Evolutionary conservation across 306 rosid genomes (phyloP), one percentile per base, ranked within the genome.

Genomic region (Malus asiatica): DNA sequence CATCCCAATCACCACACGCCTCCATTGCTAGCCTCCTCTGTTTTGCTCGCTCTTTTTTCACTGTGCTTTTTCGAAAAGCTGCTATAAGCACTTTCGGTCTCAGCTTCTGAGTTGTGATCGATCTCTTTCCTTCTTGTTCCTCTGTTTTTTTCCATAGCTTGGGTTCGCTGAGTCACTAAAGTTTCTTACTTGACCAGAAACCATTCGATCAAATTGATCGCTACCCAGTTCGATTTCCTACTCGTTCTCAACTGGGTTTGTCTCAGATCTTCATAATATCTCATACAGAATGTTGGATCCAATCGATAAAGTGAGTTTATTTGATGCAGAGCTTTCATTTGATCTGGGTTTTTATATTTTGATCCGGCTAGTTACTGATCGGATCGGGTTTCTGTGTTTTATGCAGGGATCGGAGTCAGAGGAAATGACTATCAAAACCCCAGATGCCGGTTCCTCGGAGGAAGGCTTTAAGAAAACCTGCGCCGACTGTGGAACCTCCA

Each of bases 401-500:
- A 3, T 88, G 71, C 89, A 96, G 97, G 91, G 93, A 90, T 96
- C 96, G 64, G 98, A 87, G 44, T 82, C 82, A 0, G 96, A 93
- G 45, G 97, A 87, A 68, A 53, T 79, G 40, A 87, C 35, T 51
- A 66, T 40, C 52, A 81, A 83, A 19, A 85, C 80, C 87, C 84
- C 90, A 68, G 84, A 63, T 69, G 86, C 80, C 32, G 79, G 71
- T 57, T 83, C 93, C 2, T 84, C 96, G 0, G 88, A 84, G 2
- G 96, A 86, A 53, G 83, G 83, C 71, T 85, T 79, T 68, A 92
- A 89, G 86, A 96, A 93, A 64, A 92, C 91, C 1, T 96, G 99
- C 52, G 96, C 97, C 12, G 98, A 96, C 76, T 96, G 99, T 45
- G 99, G 98, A 15, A 96, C 99, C 11, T 71, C 94, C 11, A 92